Evolutionary conservation across 331 rosid species (phyloP), one percentile per base, ranked within the genome.

Genomic region (Telfairia occidentalis): DNA sequence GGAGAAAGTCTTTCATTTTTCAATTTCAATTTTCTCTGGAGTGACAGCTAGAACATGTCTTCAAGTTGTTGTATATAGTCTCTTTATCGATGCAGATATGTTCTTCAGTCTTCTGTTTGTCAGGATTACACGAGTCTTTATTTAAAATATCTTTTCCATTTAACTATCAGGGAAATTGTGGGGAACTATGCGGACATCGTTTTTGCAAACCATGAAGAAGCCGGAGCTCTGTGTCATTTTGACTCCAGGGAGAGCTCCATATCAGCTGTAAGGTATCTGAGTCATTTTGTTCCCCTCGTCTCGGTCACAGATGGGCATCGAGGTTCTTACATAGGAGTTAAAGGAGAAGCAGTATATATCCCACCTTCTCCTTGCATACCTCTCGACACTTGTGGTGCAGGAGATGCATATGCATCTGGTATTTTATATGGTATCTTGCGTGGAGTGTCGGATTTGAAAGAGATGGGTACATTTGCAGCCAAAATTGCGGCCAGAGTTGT

Each of bases 351-450:
- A 30, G 79, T 94, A 48, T 91, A 91, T 77, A 88, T 94, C 74
- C 96, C 96, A 58, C 96, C 98, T 24, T 86, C 89, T 77, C 92
- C 95, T 0, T 94, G 98, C 30, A 84, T 88, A 73, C 96, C 98
- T 2, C 84, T 86, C 35, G 98, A 94, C 87, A 94, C 97, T 32
- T 91, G 97, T 78, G 98, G 98, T 58, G 98, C 98, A 0, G 98
- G 98, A n/a, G 98, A 94, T 87, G 98, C 97, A 9, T 94, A 91
- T 77, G 97, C 98, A 3, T 89, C 92, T 0, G 98, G 98, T 38
- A 70, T 94, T 37, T 78, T 94, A 38, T 94, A 87, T 55, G 96
- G 96, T 59, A 81, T 94, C 42, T 59, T 87, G 67, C 78, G 89
- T 21, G 97, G 97, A 4, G 45, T 84, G 26, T 89, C 92, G 57